A percentile compares a stretch with the other conserved stretches of the same genome.
Evolutionary conservation across 2,329 filamentous ascomycete genomes (phyloP).

Genomic region (Daldinia sp.): DNA sequence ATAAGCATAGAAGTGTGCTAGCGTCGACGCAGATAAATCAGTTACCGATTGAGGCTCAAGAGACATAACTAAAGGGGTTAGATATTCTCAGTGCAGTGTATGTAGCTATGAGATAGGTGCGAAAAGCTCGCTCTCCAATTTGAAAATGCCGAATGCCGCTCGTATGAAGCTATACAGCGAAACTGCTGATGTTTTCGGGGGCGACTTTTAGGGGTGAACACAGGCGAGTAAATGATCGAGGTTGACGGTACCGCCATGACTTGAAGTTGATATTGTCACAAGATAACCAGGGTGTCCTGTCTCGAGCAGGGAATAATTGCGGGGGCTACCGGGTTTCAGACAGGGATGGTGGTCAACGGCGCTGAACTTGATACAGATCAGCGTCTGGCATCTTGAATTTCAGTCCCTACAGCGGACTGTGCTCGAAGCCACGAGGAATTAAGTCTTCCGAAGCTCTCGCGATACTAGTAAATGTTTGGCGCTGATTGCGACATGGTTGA

Average conservation of each 20-base stretch:
- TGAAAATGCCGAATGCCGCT: neutral
- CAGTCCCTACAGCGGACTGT: neutral
- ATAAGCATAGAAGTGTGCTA: neutral
- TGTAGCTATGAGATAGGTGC: neutral
- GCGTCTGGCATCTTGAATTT: slow-evolving; percentile 25
- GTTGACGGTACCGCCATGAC: slow-evolving; percentile 31
- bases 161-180: neutral
- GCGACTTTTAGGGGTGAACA: slow-evolving; percentile 9
- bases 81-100: neutral
- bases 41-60: neutral
- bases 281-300: slow-evolving; percentile 31
- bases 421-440: neutral
- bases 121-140: neutral
- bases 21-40: neutral
- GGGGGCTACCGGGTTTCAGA: slow-evolving; percentile 38
- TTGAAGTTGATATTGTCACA: slow-evolving; percentile 41
- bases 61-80: neutral
- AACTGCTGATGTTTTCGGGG: neutral
- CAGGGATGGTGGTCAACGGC: slow-evolving; percentile 15
- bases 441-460: neutral
- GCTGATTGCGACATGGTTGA: neutral
- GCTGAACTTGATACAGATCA: slow-evolving; percentile 34
- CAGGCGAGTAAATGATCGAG: neutral
- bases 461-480: neutral
- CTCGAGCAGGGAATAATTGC: slow-evolving; percentile 36